Evolutionary conservation across 2,329 filamentous ascomycete genomes (phyloP), one percentile per base, ranked within the genome.

Genomic region (Ophiostoma populinum): DNA sequence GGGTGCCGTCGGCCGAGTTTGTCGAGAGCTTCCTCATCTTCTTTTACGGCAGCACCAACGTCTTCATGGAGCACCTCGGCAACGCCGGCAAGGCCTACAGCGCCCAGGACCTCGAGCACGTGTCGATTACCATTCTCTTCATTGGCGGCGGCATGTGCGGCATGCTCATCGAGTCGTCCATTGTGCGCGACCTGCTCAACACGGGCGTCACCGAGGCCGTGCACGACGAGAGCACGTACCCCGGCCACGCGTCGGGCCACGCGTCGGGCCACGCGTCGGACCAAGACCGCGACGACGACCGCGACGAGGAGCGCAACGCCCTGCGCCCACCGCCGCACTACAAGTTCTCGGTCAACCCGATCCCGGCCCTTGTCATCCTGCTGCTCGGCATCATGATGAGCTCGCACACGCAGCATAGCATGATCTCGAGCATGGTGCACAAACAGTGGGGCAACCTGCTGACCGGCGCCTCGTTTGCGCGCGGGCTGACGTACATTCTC

Each of bases 381-480:
- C 62, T 94, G 1, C 63, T 94, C 2, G 90, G 90, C 22, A 70
- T 86, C 51, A 90, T 93, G 80, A 95, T 95, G 87, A 79, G 79
- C 49, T 83, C 80, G 18, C 87, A 95, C 55, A 81, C 87, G 40
- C 86, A 93, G 52, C 54, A 63, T 19, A 80, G 74, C 40, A 82
- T 83, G 76, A 67, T 85, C 31, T 87, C 83, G 8, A 81, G 75
- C 45, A 93, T 90, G 81, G 70, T 95, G 32, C 87, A 95, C 58
- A 77, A 77, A 50, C 86, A 94, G 55, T 95, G 87, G 87, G 87
- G 87, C 18, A 75, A 74, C 48, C 66, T 95, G 45, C 67, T 95
- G 35, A 67, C 81, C 31, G 83, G 77, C 18, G 86, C 83, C 36
- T 77, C 85, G 0, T 64, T 92, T 39, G 75, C 83, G 17, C 73